Evolutionary conservation across 2,329 filamentous ascomycete species (phyloP), one percentile per base, ranked within the genome.

Genomic region (Calonectria montana): DNA sequence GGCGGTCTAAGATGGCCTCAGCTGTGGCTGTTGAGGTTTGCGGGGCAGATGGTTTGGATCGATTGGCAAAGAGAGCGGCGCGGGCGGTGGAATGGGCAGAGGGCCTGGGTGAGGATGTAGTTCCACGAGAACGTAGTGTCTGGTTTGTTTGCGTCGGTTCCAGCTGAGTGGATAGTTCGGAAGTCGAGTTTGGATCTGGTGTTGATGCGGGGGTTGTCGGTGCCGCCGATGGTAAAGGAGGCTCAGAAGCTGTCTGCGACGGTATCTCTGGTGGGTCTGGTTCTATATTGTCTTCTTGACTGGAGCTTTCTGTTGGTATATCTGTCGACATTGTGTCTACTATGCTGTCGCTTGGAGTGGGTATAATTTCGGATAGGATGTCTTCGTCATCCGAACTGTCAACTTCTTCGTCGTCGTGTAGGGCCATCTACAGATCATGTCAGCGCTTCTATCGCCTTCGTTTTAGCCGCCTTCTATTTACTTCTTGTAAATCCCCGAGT

Each of bases 1-100:
- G 91, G 79, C 93, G 89, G 77, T 94, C 91, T 50, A 98, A 89
- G 37, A 95, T 88, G 0, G 91, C 88, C 84, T 97, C 95, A 1
- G 91, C 88, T 18, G 89, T 88, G 12, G 89, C 86, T 1, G 87
- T 87, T 5, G 87, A 84, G 4, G 83, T 78, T 67, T 83, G 77
- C 1, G 82, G 79, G 25, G 83, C 79, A 8, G 83, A 77, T 13
- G 84, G 78, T 15, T 83, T 80, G 67, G 82, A 79, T 53, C 82
- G 82, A 74, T 77, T 81, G 59, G 85, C 85, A 76, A 88, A 87
- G 72, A 88, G 86, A 18, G 85, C 83, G 8, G 84, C 84, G 67
- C 86, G 85, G 15, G 82, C 83, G 1, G 83, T 83, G 3, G 82
- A 80, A 67, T 84, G 81, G 21, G 81, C 75, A 1, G 77, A 70